A percentile compares a stretch with the other conserved stretches of the same genome.
Evolutionary conservation across 2,329 filamentous ascomycete species (phyloP).

Genomic region (Fusarium piperis): DNA sequence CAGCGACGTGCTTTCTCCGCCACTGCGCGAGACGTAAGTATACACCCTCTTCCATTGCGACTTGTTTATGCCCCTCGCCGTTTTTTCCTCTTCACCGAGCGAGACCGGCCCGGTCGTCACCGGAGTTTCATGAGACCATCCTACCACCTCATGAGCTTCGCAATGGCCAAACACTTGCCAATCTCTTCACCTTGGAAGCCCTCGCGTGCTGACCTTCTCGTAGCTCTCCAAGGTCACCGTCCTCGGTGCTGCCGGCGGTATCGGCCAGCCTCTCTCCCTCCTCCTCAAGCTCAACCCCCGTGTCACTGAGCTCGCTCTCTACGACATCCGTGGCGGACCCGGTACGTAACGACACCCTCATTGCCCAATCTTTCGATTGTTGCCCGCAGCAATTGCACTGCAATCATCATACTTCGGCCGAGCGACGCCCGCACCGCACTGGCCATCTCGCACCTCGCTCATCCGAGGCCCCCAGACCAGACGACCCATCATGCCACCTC

Average conservation of each 20-base stretch:
- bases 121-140: not conserved
- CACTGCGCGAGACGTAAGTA: conserved; percentile 77
- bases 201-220: conserved; percentile 33
- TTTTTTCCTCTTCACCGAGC: conserved; percentile 32
- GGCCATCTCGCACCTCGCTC: not conserved
- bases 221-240: conserved; percentile 98
- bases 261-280: conserved; percentile 97
- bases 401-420: conserved; percentile 1
- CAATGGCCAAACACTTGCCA: not conserved
- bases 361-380: not conserved
- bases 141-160: not conserved
- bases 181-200: not conserved
- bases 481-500: conserved; percentile 25
- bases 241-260: conserved; percentile 95
- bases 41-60: not conserved
- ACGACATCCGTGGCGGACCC: conserved; percentile 95
- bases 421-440: not conserved
- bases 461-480: not conserved
- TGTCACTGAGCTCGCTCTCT: conserved; percentile 93
- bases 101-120: conserved; percentile 25
- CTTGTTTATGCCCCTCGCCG: conserved; percentile 7
- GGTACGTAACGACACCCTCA: conserved; percentile 65
- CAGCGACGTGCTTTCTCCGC: conserved; percentile 85
- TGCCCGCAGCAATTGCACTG: conserved; percentile 8
- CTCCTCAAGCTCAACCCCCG: conserved; percentile 98